Conservation (phyloP, 176 grass and related monocot genomes). For the Hordeum vulgare region DNA sequence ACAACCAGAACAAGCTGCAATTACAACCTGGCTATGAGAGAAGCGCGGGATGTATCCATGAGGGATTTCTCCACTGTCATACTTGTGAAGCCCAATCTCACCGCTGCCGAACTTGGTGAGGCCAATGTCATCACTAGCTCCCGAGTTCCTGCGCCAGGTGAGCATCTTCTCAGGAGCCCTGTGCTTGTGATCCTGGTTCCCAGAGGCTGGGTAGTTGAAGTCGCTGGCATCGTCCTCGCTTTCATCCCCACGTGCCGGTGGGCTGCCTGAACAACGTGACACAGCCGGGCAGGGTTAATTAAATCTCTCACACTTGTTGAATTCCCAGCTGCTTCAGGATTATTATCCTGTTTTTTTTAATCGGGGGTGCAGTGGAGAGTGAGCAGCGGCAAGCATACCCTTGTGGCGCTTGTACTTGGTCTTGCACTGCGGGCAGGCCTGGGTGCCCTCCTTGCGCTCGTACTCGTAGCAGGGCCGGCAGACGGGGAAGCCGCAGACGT, state of each 20-base stretch:
- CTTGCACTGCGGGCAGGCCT: conserved; percentile 95
- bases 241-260: conserved; percentile 60
- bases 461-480: conserved; percentile 96
- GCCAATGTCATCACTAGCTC: conserved; percentile 44
- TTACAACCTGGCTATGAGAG: conserved; percentile 73
- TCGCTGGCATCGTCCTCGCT: conserved; percentile 71
- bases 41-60: conserved; percentile 65
- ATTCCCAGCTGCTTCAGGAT: background rate
- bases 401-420: conserved; percentile 94
- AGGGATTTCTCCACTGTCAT: conserved; percentile 96
- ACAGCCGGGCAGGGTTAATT: background rate
- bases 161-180: conserved; percentile 86
- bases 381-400: conserved; percentile 22
- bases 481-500: conserved; percentile 76
- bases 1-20: background rate
- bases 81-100: conserved; percentile 68
- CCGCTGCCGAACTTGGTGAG: conserved; percentile 62
- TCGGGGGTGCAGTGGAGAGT: background rate
- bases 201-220: conserved; percentile 53
- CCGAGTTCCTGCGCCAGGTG: conserved; percentile 60
- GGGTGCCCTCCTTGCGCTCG: conserved; percentile 75
- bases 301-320: background rate
- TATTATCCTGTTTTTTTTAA: background rate
- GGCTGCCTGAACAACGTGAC: conserved; percentile 54
- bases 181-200: conserved; percentile 72